A percentile compares a stretch with the other conserved stretches of the same genome.
Evolutionary conservation across 495 filamentous ascomycete species (phyloP).

Genomic region (Hypoxylon lienhwacheense): DNA sequence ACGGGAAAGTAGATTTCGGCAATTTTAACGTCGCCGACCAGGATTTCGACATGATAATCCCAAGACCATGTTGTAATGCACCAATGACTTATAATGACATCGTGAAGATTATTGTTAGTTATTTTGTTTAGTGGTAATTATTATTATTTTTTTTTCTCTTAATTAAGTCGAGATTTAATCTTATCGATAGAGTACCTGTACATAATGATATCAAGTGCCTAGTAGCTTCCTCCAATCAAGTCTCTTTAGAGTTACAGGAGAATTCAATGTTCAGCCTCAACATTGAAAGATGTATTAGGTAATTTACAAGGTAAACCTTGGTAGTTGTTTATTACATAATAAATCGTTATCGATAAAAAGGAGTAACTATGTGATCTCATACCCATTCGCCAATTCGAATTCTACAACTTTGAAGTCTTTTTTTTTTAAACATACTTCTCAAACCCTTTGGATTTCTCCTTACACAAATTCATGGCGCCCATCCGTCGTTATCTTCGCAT

Average conservation of each 20-base stretch:
- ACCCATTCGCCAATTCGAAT: background rate
- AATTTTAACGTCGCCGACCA: conserved; percentile 54
- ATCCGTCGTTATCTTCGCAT: conserved; percentile 83
- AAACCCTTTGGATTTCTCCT: no score
- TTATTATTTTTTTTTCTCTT: background rate
- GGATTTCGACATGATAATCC: conserved; percentile 50
- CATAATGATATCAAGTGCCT: background rate
- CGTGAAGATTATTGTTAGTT: background rate
- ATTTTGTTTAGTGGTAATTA: background rate
- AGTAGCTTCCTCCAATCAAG: conserved; percentile 3
- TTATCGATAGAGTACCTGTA: conserved; percentile 15
- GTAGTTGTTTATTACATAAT: no score
- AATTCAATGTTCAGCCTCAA: no score
- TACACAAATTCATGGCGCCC: no score
- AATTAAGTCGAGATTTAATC: background rate
- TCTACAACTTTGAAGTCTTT: no score
- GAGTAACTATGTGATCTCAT: conserved; percentile 18
- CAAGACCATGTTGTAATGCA: no score
- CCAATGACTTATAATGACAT: background rate
- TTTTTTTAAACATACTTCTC: no score
- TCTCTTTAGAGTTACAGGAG: no score
- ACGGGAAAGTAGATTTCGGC: conserved; percentile 54
- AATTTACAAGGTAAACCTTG: no score
- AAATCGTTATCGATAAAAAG: conserved; percentile 12
- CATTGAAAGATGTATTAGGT: no score